Base-by-base conservation (phyloP, 2,329 filamentous ascomycete species). In the Trichoderma semiorbis region DNA sequence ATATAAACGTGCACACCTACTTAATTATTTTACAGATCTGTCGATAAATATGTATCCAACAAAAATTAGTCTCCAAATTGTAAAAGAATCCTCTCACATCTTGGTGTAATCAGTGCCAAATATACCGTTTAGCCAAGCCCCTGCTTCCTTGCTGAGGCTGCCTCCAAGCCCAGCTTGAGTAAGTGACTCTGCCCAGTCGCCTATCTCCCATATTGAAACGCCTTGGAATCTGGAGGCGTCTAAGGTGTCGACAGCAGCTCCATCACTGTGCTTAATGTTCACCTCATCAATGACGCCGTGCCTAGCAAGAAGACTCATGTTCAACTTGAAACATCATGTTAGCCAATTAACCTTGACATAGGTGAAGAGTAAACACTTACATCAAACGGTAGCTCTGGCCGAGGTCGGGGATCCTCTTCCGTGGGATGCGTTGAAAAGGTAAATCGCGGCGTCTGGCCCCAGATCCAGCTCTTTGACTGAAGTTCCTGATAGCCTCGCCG, bases 381-480 rank as follows among this genome's bases (percentile, higher is more conserved):
- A 26, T 83, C 80, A 14, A 81, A 78, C 1, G 88, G 86, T 14
- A 88, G 73, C 0, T 79, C 76, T 1, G 89, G 88, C 50, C 89
- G 83, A 72, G 86, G 81, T 70, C 90, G 82, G 70, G 88, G 83
- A 81, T 92, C 85, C 55, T 89, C 84, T 74, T 89, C 84, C 73
- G 86, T 86, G 47, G 91, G 81, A 79, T 87, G 83, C 4, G 87
- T 90, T 4, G 88, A 89, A 75, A 95, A 90, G 8, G 87, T 89
- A 79, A 97, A 98, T 70, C 91, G 91, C 1, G 95, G 95, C 2
- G 95, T 97, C 82, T 97, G 94, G 3, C 88, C 88, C 81, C 92
- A 97, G 72, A 92, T 91, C 94, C 94, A 98, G 12, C 90, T 88
- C 4, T 83, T 81, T 0, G 90, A 91, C 86, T 90, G 74, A 47